Percentiles rank a stretch among this genome's conserved stretches.
Conservation (phyloP, 768 basidiomycete species). For the Auricularia heimuer region DNA sequence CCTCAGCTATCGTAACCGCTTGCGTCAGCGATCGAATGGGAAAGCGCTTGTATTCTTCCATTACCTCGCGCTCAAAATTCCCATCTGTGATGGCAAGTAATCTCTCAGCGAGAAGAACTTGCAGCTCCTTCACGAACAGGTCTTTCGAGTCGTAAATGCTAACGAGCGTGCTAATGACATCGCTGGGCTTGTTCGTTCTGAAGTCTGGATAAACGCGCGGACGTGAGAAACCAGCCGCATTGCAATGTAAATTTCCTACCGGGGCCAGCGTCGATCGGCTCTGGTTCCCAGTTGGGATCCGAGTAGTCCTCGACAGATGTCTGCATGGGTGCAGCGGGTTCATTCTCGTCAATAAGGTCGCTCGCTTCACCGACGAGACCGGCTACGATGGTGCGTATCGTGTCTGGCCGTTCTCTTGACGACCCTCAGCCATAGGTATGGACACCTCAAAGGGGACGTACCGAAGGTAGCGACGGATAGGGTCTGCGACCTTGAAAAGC, state of each 20-base stretch:
- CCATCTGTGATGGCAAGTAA: slow-evolving; percentile 74
- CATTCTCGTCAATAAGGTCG: slow-evolving; percentile 79
- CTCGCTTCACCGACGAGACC: slow-evolving; percentile 82
- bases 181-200: slow-evolving; percentile 80
- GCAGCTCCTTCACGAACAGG: slow-evolving; percentile 90
- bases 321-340: slow-evolving; percentile 67
- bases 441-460: slow-evolving; percentile 20
- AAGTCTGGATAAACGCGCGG: slow-evolving; percentile 51
- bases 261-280: slow-evolving; percentile 92
- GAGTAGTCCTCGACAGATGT: slow-evolving; percentile 73
- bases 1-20: slow-evolving; percentile 46
- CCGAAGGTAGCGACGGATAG: slow-evolving; percentile 84
- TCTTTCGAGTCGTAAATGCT: slow-evolving; percentile 97
- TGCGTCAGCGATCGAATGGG: slow-evolving; percentile 1
- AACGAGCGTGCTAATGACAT: slow-evolving; percentile 91
- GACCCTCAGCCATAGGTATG: slow-evolving; percentile 1
- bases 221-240: neutral
- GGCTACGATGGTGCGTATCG: slow-evolving; percentile 87
- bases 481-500: slow-evolving; percentile 87
- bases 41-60: slow-evolving; percentile 5
- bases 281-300: slow-evolving; percentile 92
- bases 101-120: slow-evolving; percentile 81
- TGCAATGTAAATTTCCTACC: slow-evolving; percentile 33
- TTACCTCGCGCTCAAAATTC: slow-evolving; percentile 59
- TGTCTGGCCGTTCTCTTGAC: slow-evolving; percentile 74